A percentile compares a stretch with the other conserved stretches of the same genome.
Conservation (phyloP, 1,284 basidiomycete genomes). For the Termitomyces sp. region DNA sequence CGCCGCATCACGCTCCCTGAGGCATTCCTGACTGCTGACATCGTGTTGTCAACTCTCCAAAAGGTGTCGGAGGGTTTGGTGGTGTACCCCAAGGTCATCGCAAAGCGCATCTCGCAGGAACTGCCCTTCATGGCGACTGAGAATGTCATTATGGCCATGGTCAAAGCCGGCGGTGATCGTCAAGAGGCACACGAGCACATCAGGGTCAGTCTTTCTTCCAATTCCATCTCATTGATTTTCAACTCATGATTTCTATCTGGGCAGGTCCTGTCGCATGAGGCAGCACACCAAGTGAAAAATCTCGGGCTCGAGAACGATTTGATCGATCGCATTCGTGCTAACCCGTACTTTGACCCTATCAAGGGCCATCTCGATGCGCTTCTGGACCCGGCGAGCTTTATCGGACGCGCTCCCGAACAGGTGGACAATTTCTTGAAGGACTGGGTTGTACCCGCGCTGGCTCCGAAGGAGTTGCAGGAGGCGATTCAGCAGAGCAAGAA, state of each 20-base stretch:
- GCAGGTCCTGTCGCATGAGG: conserved; percentile 91
- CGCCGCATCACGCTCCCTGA: conserved; percentile 95
- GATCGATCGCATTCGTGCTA: conserved; percentile 79
- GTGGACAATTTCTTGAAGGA: conserved; percentile 86
- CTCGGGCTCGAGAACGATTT: conserved; percentile 95
- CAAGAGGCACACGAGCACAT: conserved; percentile 98
- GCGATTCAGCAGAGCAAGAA: conserved; percentile 46
- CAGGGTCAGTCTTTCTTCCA: conserved; percentile 47
- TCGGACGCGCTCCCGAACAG: conserved; percentile 90
- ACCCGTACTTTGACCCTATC: conserved; percentile 58
- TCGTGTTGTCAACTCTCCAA: conserved; percentile 91
- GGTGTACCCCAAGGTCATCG: conserved; percentile 96
- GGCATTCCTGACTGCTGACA: conserved; percentile 96
- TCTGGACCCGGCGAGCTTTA: conserved; percentile 81
- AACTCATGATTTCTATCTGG: background rate
- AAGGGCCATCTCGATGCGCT: conserved; percentile 60
- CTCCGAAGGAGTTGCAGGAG: conserved; percentile 55
- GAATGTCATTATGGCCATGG: conserved; percentile 99
- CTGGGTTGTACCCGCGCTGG: conserved; percentile 87
- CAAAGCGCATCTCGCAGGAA: conserved; percentile 87
- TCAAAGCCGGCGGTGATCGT: conserved; percentile 91
- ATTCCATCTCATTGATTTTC: background rate
- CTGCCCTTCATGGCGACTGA: conserved; percentile 99
- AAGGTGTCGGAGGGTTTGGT: conserved; percentile 97
- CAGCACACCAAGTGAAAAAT: conserved; percentile 91